These are phyloP conservation scores for Camellia oleifera DNA, from an alignment of 179 eudicot genomes.

Conservation along the genomic window DNA sequence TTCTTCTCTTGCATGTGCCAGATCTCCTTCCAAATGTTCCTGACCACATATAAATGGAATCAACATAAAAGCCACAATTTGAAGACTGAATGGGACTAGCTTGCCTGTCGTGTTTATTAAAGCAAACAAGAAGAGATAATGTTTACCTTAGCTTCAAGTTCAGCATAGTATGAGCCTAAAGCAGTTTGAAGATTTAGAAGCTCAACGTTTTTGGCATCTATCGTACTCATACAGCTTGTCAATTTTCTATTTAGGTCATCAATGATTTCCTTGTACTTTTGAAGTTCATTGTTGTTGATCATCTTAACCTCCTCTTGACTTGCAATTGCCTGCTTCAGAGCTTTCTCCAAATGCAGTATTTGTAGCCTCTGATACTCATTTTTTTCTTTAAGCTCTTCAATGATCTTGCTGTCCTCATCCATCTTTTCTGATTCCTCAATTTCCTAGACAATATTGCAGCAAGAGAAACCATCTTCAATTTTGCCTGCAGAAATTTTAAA, in stretches of 20 bases:
- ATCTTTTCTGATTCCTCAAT: slow-evolving; percentile 95
- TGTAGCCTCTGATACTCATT: slow-evolving; percentile 67
- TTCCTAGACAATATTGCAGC: slow-evolving; percentile 52
- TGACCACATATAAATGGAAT: too few species aligned
- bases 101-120: background rate
- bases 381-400: slow-evolving; percentile 68
- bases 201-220: slow-evolving; percentile 88
- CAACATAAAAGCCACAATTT: background rate
- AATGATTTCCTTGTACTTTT: slow-evolving; percentile 70
- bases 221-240: slow-evolving; percentile 48
- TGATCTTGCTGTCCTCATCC: slow-evolving; percentile 93
- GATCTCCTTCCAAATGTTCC: too few species aligned
- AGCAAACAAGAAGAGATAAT: slow-evolving; percentile 4
- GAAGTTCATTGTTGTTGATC: slow-evolving; percentile 59
- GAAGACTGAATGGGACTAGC: background rate
- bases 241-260: slow-evolving; percentile 82
- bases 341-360: slow-evolving; percentile 72
- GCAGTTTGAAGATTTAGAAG: slow-evolving; percentile 93
- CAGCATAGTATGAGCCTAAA: slow-evolving; percentile 96
- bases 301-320: slow-evolving; percentile 73
- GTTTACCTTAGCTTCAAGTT: slow-evolving; percentile 93
- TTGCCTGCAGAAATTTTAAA: slow-evolving; percentile 21
- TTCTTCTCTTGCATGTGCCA: too few species aligned
- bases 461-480: slow-evolving; percentile 28
- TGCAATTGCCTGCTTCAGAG: slow-evolving; percentile 75